Conservation (phyloP, 495 filamentous ascomycete species). For the Xanthoparmelia taractica region DNA sequence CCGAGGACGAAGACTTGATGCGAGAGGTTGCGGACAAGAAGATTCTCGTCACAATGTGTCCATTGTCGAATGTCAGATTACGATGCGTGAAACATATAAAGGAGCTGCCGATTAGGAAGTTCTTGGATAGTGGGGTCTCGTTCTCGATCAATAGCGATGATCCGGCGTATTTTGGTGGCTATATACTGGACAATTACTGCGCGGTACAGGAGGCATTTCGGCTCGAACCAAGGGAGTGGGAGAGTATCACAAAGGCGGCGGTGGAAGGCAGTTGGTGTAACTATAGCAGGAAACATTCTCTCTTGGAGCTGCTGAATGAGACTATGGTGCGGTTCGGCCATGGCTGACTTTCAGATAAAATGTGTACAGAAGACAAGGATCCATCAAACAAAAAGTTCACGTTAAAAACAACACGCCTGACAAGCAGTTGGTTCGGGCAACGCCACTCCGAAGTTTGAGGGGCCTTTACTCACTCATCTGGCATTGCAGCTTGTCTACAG, state of each 20-base stretch:
- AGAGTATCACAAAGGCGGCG: constrained; percentile 49
- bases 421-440: background rate
- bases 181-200: constrained; percentile 69
- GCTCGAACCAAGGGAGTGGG: constrained; percentile 57
- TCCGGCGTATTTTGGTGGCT: constrained; percentile 74
- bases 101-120: constrained; percentile 55
- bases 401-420: background rate
- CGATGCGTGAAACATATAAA: constrained; percentile 48
- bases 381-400: background rate
- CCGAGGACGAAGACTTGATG: constrained; percentile 54
- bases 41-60: constrained; percentile 61
- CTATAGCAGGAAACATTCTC: constrained; percentile 36
- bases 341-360: background rate
- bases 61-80: constrained; percentile 63
- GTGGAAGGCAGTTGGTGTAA: constrained; percentile 56
- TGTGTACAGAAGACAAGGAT: background rate
- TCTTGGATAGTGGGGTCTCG: constrained; percentile 56
- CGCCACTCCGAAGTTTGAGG: background rate
- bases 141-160: constrained; percentile 72
- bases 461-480: background rate
- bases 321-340: constrained; percentile 11
- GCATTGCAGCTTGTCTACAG: background rate
- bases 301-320: constrained; percentile 35
- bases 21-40: constrained; percentile 46
- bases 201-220: constrained; percentile 65